Conservation (phyloP, 2,329 filamentous ascomycete genomes). For the Chaetomium sp. region DNA sequence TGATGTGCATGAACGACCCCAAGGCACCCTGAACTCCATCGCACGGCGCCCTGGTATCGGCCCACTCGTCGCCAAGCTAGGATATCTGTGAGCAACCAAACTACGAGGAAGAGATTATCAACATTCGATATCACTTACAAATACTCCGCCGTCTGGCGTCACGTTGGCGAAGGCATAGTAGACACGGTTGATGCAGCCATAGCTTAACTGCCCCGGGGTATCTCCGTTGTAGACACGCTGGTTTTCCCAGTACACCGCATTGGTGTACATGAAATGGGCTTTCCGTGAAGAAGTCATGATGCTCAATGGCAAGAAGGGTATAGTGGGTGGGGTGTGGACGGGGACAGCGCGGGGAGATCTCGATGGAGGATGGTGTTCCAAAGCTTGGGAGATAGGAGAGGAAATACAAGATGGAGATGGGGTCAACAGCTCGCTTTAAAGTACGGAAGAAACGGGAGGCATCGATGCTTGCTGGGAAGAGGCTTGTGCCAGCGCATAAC, state of each 20-base stretch:
- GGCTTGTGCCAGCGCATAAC: slow-evolving; percentile 21
- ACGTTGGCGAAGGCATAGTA: slow-evolving; percentile 80
- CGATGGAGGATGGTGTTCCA: neutral
- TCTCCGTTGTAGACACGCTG: slow-evolving; percentile 65
- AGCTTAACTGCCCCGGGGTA: slow-evolving; percentile 66
- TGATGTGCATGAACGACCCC: slow-evolving; percentile 66
- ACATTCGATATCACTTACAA: slow-evolving; percentile 46
- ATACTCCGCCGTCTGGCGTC: slow-evolving; percentile 63
- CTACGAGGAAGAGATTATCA: neutral
- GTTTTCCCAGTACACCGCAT: slow-evolving; percentile 82
- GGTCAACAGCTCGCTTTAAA: slow-evolving; percentile 13
- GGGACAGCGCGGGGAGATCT: neutral
- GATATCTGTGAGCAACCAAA: slow-evolving; percentile 3
- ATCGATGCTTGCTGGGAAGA: slow-evolving; percentile 10
- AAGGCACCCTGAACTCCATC: slow-evolving; percentile 66
- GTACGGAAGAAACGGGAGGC: slow-evolving; percentile 7
- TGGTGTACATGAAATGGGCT: slow-evolving; percentile 54
- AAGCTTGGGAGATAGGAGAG: neutral
- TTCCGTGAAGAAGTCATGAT: slow-evolving; percentile 34
- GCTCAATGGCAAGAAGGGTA: neutral
- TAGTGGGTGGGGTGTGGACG: neutral
- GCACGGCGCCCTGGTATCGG: slow-evolving; percentile 64
- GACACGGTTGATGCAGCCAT: slow-evolving; percentile 70
- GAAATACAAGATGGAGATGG: neutral
- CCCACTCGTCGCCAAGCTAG: slow-evolving; percentile 73